phyloP scores from a whole-genome alignment of 768 basidiomycete genomes.

The Tylopilus sp. region DNA sequence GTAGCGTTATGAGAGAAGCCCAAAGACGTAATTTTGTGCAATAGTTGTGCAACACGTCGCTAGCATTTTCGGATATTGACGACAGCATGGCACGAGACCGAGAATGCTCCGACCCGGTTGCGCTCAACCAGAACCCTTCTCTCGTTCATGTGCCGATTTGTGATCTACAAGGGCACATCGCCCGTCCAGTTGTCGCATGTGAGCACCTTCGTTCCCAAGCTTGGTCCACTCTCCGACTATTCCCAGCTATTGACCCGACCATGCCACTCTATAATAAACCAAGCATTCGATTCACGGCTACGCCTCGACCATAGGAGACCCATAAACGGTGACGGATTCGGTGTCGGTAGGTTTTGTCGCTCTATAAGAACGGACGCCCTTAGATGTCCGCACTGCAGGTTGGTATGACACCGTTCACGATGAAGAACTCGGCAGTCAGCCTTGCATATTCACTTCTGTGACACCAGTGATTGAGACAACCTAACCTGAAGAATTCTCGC shows the following conservation, averaged over 20 bases:
- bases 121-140: not conserved
- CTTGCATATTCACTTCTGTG: slow-evolving; percentile 94
- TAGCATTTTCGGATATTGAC: no score
- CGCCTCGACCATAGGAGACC: slow-evolving; percentile 77
- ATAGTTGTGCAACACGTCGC: slow-evolving; percentile 4
- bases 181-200: slow-evolving; percentile 91
- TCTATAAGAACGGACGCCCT: not conserved
- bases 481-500: not conserved
- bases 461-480: slow-evolving; percentile 62
- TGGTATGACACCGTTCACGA: slow-evolving; percentile 92
- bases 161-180: slow-evolving; percentile 93
- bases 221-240: slow-evolving; percentile 1
- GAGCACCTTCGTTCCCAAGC: slow-evolving; percentile 16
- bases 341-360: slow-evolving; percentile 63
- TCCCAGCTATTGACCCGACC: slow-evolving; percentile 84
- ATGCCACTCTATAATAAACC: slow-evolving; percentile 94
- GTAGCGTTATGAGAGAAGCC: not conserved
- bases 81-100: no score
- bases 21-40: slow-evolving; percentile 24
- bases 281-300: slow-evolving; percentile 92
- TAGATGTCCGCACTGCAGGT: slow-evolving; percentile 41
- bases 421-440: slow-evolving; percentile 79
- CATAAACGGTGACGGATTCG: slow-evolving; percentile 97
- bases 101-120: no score
- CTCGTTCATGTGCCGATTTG: slow-evolving; percentile 76